A percentile compares a stretch with the other conserved stretches of the same genome.
Evolutionary conservation across 208 protist genomes (phyloP).

Genomic region (Leishmania braziliensis): DNA sequence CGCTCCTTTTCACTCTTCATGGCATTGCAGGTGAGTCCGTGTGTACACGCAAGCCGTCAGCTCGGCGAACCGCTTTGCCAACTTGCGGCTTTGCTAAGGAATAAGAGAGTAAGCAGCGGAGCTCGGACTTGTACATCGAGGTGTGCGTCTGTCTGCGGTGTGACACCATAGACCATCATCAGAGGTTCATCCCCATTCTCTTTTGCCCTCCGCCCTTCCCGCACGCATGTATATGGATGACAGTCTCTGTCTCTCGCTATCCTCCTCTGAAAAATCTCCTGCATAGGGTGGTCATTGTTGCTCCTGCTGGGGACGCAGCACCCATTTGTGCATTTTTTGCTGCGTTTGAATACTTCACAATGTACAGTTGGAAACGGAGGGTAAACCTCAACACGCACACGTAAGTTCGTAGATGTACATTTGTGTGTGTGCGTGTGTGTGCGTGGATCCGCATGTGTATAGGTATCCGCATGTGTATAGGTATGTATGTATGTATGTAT

Average conservation of each 20-base stretch:
- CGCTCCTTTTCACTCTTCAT: constrained; percentile 1
- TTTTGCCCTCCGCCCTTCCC: background rate
- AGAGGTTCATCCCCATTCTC: background rate
- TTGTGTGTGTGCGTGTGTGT: background rate
- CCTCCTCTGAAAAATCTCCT: background rate
- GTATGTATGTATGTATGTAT: background rate
- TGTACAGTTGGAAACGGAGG: background rate
- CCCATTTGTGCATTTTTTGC: background rate
- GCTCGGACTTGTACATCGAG: background rate
- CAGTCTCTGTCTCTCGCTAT: background rate
- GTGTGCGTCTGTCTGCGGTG: background rate
- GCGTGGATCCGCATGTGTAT: background rate
- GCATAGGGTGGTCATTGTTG: background rate
- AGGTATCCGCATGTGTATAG: background rate
- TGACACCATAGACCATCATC: background rate
- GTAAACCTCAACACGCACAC: background rate
- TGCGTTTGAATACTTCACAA: background rate
- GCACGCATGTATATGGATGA: background rate
- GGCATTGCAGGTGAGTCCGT: constrained; percentile 3
- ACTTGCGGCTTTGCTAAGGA: background rate
- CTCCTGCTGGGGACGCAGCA: background rate
- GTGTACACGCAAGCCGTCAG: constrained; percentile 10
- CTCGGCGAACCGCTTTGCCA: background rate
- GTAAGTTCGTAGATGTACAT: background rate
- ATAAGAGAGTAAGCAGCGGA: background rate